A percentile compares a stretch with the other conserved stretches of the same genome.
These are phyloP conservation scores for Penicillium freii DNA, from an alignment of 2,329 filamentous ascomycete genomes.

Conservation along the genomic window DNA sequence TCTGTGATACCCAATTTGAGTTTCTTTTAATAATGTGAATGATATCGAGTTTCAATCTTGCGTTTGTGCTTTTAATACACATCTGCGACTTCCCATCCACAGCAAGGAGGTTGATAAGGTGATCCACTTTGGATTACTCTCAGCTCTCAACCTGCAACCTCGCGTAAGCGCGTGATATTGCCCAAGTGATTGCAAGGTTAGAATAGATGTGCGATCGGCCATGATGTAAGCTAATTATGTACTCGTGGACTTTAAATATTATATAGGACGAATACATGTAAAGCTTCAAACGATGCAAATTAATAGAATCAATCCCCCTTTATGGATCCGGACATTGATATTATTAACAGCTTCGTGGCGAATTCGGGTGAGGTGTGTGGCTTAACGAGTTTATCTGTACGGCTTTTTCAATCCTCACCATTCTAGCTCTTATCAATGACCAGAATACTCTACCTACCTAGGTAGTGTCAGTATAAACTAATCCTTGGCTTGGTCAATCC, in stretches of 20 bases:
- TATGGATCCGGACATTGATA: not conserved
- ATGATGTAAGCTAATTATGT: not conserved
- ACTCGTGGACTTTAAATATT: not conserved
- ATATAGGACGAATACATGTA: not conserved
- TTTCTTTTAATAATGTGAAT: not conserved
- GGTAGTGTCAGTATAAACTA: conserved; percentile 52
- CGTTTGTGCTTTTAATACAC: not conserved
- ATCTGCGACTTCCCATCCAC: not conserved
- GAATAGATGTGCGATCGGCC: not conserved
- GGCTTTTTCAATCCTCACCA: conserved; percentile 40
- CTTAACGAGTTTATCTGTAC: conserved; percentile 32
- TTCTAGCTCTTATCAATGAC: conserved; percentile 49
- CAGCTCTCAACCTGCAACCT: not conserved
- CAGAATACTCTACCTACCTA: conserved; percentile 44
- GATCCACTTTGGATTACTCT: not conserved
- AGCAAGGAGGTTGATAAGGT: not conserved
- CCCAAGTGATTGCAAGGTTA: no score
- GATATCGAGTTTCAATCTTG: not conserved
- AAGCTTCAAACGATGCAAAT: no score
- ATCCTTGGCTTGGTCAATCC: conserved; percentile 50
- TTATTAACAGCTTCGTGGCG: no score
- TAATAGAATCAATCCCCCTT: not conserved
- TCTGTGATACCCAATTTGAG: conserved; percentile 20
- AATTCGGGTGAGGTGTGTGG: conserved; percentile 38
- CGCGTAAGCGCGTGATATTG: not conserved